Evolutionary conservation across 1,284 basidiomycete species (phyloP).

Genomic region (Boletellus deceptivus): DNA sequence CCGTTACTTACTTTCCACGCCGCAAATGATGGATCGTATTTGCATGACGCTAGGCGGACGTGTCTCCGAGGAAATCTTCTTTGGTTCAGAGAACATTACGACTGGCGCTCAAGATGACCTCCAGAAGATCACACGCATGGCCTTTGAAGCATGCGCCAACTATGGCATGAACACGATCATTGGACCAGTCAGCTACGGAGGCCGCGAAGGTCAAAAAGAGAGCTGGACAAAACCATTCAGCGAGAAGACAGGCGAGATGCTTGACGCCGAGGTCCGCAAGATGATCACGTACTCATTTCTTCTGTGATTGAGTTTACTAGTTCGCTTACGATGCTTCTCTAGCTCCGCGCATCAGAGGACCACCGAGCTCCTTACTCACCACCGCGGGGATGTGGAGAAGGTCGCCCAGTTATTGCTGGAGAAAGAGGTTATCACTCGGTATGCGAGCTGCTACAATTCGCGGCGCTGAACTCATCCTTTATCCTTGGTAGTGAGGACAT

Average conservation of each 20-base stretch:
- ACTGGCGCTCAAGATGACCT: conserved; percentile 98
- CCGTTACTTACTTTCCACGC: conserved; percentile 92
- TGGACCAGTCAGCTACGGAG: conserved; percentile 94
- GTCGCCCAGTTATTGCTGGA: conserved; percentile 88
- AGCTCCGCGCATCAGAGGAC: conserved; percentile 86
- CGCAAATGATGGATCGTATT: conserved; percentile 94
- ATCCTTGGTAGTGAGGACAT: conserved; percentile 69
- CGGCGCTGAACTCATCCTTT: background rate
- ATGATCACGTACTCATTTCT: conserved; percentile 74
- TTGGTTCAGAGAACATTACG: conserved; percentile 89
- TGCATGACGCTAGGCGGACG: conserved; percentile 99
- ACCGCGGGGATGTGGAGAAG: conserved; percentile 90
- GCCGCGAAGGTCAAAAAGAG: conserved; percentile 79
- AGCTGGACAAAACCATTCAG: conserved; percentile 97
- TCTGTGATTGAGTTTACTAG: background rate
- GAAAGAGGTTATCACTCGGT: conserved; percentile 95
- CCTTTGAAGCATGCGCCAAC: conserved; percentile 92
- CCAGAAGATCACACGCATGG: conserved; percentile 98
- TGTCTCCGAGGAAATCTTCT: conserved; percentile 98
- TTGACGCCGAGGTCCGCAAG: conserved; percentile 90
- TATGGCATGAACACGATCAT: conserved; percentile 96
- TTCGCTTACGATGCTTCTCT: conserved; percentile 7
- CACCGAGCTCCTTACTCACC: conserved; percentile 76
- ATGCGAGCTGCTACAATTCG: conserved; percentile 6
- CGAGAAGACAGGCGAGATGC: conserved; percentile 93